Evolutionary conservation across 768 basidiomycete species (phyloP), one percentile per base, ranked within the genome.

Genomic region (Cyclocybe aegerita): DNA sequence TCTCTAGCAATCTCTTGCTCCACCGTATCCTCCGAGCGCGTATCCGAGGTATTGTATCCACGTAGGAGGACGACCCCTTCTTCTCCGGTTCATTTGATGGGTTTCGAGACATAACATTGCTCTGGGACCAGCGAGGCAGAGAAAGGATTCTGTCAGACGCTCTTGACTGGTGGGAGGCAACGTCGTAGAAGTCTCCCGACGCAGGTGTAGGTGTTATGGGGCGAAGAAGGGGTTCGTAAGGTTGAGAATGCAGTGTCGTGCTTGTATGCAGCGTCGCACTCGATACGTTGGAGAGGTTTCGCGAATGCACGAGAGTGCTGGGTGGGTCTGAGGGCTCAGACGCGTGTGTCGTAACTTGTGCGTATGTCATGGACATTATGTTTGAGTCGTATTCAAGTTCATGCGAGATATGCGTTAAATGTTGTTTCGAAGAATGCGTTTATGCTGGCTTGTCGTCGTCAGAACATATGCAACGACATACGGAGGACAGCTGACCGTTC

Each of bases 351-450:
- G 76, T 70, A 57, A 80, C 75, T 60, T 84, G 81, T 37, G 82
- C 70, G 58, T 74, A 73, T 46, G 82, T 64, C 31, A 78, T 77
- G 43, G 80, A 75, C 84, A 86, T 86, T 49, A 58, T 43, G 12
- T 41, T 46, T 43, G 11, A 34, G 40, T 38, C 36, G 44, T 41
- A 16, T 31, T 42, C 35, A 14, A 30, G 39, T 44, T 45, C 43
- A 52, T 56, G 54, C 39, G 48, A 52, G 49, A n/a, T n/a, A n/a
- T n/a, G 23, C 23, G 36, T 48, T 46, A 48, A 47, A 43, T 37
- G 30, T 47, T 47, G 42, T 44, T 34, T 16, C 41, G 17, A 32
- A 43, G 31, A 36, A 48, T 49, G 49, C 46, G 54, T 53, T 23
- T 49, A 41, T 41, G 39, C 54, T 59, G 43, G 12, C 23, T 51